Percentiles rank a stretch among this genome's conserved stretches.
These are phyloP conservation scores for Bruguiera gymnorhiza DNA, from an alignment of 345 rosid species.

Conservation along the genomic window DNA sequence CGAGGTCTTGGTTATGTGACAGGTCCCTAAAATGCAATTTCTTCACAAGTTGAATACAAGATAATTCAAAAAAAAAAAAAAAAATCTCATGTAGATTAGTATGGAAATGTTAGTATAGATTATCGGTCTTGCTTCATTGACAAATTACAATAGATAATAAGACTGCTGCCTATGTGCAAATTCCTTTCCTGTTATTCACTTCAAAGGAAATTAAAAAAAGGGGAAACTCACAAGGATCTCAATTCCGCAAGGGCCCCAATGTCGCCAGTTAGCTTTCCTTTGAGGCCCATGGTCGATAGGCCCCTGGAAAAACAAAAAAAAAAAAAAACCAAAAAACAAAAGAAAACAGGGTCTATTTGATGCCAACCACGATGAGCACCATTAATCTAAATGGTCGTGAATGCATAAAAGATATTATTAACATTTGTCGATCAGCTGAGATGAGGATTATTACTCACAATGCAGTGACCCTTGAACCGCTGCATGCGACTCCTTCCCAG, in stretches of 20 bases:
- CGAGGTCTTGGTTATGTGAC: slow-evolving; percentile 71
- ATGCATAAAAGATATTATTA: no score
- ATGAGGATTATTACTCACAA: slow-evolving; percentile 45
- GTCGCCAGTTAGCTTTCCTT: slow-evolving; percentile 84
- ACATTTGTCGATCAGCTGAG: no score
- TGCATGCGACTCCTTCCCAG: slow-evolving; percentile 92
- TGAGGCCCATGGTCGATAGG: slow-evolving; percentile 73
- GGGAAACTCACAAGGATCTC: slow-evolving; percentile 68
- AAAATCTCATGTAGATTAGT: no score
- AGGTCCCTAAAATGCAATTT: slow-evolving; percentile 61
- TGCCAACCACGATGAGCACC: no score
- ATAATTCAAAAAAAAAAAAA: not conserved
- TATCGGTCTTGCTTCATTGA: no score
- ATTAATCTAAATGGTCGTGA: no score
- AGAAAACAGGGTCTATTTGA: not conserved
- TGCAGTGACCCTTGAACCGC: slow-evolving; percentile 65
- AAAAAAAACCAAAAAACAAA: not conserved
- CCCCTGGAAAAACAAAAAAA: slow-evolving; percentile 46
- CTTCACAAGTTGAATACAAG: not conserved
- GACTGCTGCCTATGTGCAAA: no score
- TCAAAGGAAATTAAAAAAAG: no score
- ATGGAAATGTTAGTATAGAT: no score
- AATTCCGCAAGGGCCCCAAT: slow-evolving; percentile 82
- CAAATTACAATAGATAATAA: no score
- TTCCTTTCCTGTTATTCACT: no score